Evolutionary conservation across 1,284 basidiomycete genomes (phyloP).

Genomic region (Ganoderma sinense): DNA sequence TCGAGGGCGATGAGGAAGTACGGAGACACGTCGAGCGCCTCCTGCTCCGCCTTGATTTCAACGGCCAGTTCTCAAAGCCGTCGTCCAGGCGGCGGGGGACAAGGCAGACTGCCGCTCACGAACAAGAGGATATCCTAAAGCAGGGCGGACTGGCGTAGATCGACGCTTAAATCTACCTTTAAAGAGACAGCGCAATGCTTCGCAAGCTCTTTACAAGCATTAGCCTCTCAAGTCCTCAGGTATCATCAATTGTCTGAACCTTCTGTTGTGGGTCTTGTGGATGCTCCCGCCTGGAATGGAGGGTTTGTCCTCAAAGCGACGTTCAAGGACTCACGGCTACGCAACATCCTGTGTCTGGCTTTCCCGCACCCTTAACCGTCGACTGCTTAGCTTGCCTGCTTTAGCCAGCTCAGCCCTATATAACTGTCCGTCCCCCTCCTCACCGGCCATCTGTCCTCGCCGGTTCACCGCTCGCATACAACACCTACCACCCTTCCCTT

Average conservation of each 20-base stretch:
- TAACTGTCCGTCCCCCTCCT: not conserved
- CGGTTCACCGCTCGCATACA: not conserved
- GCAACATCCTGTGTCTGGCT: not conserved
- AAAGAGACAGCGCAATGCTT: not conserved
- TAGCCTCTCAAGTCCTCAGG: not conserved
- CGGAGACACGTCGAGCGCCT: slow-evolving; percentile 85
- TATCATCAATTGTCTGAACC: not conserved
- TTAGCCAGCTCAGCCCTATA: not conserved
- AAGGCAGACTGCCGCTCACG: slow-evolving; percentile 25
- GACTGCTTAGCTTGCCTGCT: not conserved
- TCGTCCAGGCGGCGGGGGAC: slow-evolving; percentile 37
- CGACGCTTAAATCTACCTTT: not conserved
- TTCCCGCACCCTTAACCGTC: not conserved
- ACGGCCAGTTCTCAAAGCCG: slow-evolving; percentile 76
- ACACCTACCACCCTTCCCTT: not conserved
- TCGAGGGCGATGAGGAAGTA: slow-evolving; percentile 68
- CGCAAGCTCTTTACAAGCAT: not conserved
- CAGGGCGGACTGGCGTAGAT: slow-evolving; percentile 41
- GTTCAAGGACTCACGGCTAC: not conserved
- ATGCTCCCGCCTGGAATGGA: not conserved
- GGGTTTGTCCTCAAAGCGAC: not conserved
- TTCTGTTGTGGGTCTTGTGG: not conserved
- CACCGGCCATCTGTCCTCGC: not conserved
- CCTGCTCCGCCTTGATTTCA: slow-evolving; percentile 85
- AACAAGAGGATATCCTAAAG: slow-evolving; percentile 55